These are phyloP conservation scores for Leccinum fuscescens DNA, from an alignment of 1,284 basidiomycete genomes.

Conservation along the genomic window DNA sequence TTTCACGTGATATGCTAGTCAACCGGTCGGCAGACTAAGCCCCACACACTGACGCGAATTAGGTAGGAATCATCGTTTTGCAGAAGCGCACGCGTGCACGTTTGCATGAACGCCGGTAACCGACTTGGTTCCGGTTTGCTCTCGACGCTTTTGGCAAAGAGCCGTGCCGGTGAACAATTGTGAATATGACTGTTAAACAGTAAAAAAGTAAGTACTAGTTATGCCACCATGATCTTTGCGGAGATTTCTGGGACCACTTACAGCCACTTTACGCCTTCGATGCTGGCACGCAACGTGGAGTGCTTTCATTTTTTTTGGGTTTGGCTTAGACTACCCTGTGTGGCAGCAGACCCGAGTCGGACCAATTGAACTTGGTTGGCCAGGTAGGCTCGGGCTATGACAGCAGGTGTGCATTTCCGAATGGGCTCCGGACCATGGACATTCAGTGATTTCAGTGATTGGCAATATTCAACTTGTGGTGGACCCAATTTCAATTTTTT, in stretches of 20 bases:
- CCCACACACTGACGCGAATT: neutral
- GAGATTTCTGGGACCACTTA: neutral
- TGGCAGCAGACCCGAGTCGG: neutral
- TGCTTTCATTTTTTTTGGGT: neutral
- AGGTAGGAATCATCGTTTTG: neutral
- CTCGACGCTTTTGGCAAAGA: neutral
- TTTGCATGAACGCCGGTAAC: neutral
- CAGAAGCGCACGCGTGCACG: neutral
- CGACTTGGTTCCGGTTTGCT: neutral
- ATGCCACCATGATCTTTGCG: neutral
- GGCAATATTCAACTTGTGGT: neutral
- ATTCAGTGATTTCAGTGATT: neutral
- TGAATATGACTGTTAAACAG: neutral
- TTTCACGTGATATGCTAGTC: conserved; percentile 62
- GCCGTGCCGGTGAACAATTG: neutral
- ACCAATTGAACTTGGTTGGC: neutral
- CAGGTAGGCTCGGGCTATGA: neutral
- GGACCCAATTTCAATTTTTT: conserved; percentile 3
- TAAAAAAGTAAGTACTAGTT: too few species aligned
- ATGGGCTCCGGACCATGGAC: neutral
- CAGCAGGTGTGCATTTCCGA: neutral
- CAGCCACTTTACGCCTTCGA: neutral
- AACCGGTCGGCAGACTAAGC: conserved; percentile 17
- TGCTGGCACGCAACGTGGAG: neutral
- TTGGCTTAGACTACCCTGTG: neutral